phyloP scores from a whole-genome alignment of 1,284 basidiomycete species.

The Spongiforma sp. region DNA sequence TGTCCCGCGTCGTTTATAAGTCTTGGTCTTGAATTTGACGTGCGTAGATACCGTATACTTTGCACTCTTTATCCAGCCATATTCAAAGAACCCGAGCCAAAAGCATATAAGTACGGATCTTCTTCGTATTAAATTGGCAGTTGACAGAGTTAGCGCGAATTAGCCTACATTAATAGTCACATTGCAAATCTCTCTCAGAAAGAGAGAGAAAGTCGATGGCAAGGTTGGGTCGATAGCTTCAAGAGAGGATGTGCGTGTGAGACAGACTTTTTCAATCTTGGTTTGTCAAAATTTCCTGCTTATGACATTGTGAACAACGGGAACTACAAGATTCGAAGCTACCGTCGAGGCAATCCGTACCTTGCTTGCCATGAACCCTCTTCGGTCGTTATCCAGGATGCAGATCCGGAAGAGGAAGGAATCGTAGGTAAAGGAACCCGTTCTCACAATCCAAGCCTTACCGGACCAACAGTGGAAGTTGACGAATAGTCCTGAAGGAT shows the following conservation, averaged over 20 bases:
- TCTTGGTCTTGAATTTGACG: too few relatives aligned
- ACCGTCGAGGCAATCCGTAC: neutral
- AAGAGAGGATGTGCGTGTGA: too few relatives aligned
- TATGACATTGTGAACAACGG: too few relatives aligned
- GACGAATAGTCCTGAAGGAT: neutral
- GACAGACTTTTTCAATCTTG: too few relatives aligned
- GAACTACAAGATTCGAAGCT: too few relatives aligned
- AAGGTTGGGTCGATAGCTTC: too few relatives aligned
- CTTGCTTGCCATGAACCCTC: neutral
- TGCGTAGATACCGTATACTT: too few relatives aligned
- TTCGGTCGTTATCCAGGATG: too few relatives aligned
- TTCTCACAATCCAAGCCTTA: too few relatives aligned
- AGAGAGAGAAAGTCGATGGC: neutral
- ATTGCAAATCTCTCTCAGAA: neutral
- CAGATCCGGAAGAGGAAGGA: neutral
- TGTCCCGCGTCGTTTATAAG: too few relatives aligned
- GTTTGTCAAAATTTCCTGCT: too few relatives aligned
- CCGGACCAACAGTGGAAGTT: slow-evolving; percentile 13
- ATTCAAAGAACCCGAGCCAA: neutral
- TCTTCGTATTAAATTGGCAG: neutral
- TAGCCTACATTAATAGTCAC: slow-evolving; percentile 9
- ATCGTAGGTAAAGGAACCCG: neutral
- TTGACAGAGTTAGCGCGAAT: neutral
- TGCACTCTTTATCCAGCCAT: too few relatives aligned
- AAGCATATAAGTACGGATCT: slow-evolving; percentile 1